Base-by-base conservation (phyloP, 345 rosid genomes). In the Dovyalis caffra region DNA sequence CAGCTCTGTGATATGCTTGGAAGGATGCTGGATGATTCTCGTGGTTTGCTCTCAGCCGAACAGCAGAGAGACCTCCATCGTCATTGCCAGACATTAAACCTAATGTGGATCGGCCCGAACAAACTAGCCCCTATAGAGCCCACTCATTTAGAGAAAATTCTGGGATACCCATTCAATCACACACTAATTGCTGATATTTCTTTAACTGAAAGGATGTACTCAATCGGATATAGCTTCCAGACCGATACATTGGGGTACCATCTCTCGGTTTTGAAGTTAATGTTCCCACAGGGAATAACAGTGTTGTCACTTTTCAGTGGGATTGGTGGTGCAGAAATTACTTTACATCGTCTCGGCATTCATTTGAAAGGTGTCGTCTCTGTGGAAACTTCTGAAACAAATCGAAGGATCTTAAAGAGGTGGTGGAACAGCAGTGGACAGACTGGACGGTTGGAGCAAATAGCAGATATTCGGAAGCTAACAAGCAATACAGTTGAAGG, bases 391-490 rank as follows among this genome's bases (percentile, higher is more conserved):
- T 82, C 83, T 51, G 93, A 86, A 80, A 58, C 76, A 64, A 90
- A 84, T 70, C 87, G 88, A 61, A 87, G 68, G 81, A 87, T 95
- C 60, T 77, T 91, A 21, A 84, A 53, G 80, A 84, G 78, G 69
- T 95, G 99, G 98, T 93, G 99, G 99, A 79, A 66, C 31, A 81
- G 51, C 33, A 88, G 87, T 0, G 85, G 86, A 71, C 98, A 95
- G 71, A 85, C 85, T 0, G 99, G 99, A 49, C 91, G 89, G 72
- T 70, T 95, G 88, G 90, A 89, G 79, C 89, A 86, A 79, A 73
- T 93, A 73, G 96, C 91, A 58, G 92, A 79, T 51, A 81, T 93
- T 47, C 83, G 76, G 72, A 88, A 71, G 78, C 87, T 95, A 71
- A 90, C 87, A 1, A 88, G 86, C 64, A 88, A 68, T 49, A 91